Evolutionary conservation across 176 grass and related monocot species (phyloP).

Genomic region (Paspalum vaginatum): DNA sequence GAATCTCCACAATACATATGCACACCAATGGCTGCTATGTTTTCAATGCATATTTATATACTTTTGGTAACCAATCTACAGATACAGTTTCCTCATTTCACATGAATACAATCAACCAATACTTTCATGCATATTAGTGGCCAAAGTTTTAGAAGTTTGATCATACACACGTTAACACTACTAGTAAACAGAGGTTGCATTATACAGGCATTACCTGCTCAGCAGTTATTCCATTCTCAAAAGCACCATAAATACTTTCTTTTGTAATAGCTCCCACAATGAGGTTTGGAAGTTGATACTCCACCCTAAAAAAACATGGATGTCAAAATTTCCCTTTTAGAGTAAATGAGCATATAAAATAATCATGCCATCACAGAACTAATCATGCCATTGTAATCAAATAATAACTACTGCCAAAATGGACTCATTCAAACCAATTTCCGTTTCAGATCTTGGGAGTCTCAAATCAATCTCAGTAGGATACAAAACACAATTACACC

Average conservation of each 20-base stretch:
- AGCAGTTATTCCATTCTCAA: conserved; percentile 89
- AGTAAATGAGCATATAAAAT: conserved; percentile 31
- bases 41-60: neutral
- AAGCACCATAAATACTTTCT: conserved; percentile 93
- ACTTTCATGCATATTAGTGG: neutral
- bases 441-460: neutral
- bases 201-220: conserved; percentile 64
- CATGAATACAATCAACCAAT: neutral
- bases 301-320: conserved; percentile 59
- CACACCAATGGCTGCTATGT: neutral
- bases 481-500: neutral
- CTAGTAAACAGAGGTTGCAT: neutral
- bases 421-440: conserved; percentile 29
- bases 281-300: conserved; percentile 95
- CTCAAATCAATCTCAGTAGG: neutral
- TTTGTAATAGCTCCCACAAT: conserved; percentile 90
- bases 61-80: neutral
- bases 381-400: conserved; percentile 25
- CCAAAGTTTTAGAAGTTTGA: neutral
- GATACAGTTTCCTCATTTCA: neutral
- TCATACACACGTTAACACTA: neutral
- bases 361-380: too few relatives aligned
- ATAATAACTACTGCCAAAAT: neutral
- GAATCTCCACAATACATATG: neutral
- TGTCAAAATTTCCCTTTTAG: neutral